Conservation (phyloP, 495 filamentous ascomycete genomes). For the Sphaerosporella brunnea region DNA sequence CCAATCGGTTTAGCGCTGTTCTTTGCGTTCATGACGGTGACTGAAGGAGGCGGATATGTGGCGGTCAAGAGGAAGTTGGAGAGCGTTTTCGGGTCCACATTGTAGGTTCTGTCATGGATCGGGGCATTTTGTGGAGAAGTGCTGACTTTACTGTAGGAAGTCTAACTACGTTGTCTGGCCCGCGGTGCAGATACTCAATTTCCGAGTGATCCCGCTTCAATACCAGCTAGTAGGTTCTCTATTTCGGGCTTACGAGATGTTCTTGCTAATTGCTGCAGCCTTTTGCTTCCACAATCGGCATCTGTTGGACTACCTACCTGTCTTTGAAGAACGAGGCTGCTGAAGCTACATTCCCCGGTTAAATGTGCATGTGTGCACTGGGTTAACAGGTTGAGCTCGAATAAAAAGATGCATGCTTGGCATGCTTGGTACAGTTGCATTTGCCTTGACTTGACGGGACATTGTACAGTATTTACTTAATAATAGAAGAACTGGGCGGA, state of each 20-base stretch:
- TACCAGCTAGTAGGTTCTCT: conserved; percentile 71
- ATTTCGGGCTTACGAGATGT: too few relatives aligned
- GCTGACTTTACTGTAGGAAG: conserved; percentile 32
- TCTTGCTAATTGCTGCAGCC: too few relatives aligned
- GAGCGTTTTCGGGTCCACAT: conserved; percentile 78
- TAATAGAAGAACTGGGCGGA: too few relatives aligned
- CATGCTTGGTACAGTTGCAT: too few relatives aligned
- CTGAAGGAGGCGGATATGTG: conserved; percentile 75
- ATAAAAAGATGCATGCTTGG: too few relatives aligned
- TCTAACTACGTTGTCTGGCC: conserved; percentile 94
- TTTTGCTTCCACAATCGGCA: conserved; percentile 90
- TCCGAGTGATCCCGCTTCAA: conserved; percentile 79
- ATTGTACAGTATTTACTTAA: too few relatives aligned
- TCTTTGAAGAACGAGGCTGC: conserved; percentile 84
- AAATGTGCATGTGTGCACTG: too few relatives aligned
- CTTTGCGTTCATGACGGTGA: conserved; percentile 91
- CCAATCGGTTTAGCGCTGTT: conserved; percentile 74
- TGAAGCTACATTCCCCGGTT: too few relatives aligned
- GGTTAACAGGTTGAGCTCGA: too few relatives aligned
- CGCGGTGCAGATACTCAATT: conserved; percentile 89
- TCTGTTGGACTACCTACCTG: conserved; percentile 98
- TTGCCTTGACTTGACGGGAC: too few relatives aligned
- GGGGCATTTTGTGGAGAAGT: neutral
- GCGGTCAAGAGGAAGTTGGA: conserved; percentile 70
- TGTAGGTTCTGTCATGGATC: conserved; percentile 39